These are phyloP conservation scores for Ascocoryne sarcoides DNA, from an alignment of 2,329 filamentous ascomycete genomes.

Conservation along the genomic window DNA sequence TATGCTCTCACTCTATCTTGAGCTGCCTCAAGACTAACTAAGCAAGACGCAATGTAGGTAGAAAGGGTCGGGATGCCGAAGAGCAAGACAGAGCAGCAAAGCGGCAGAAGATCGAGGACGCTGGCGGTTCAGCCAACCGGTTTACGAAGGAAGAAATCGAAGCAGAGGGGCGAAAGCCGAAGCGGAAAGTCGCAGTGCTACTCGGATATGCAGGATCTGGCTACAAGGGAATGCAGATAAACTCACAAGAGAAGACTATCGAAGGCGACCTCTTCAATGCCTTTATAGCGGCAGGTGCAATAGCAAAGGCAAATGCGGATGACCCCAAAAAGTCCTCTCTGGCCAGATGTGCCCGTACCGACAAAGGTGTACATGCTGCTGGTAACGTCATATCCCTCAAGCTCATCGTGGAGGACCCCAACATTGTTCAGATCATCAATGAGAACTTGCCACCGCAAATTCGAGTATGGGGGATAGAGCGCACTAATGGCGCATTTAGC, in stretches of 20 bases:
- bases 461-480: constrained; percentile 85
- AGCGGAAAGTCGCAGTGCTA: constrained; percentile 92
- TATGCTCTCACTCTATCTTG: constrained; percentile 10
- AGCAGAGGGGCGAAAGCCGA: constrained; percentile 76
- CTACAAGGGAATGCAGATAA: constrained; percentile 96
- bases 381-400: constrained; percentile 94
- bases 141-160: constrained; percentile 77
- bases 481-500: constrained; percentile 85
- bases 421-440: constrained; percentile 89
- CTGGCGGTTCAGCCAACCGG: constrained; percentile 29
- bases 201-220: constrained; percentile 94
- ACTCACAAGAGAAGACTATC: constrained; percentile 76
- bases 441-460: constrained; percentile 77
- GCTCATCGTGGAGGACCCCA: constrained; percentile 84
- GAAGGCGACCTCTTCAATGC: constrained; percentile 92
- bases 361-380: constrained; percentile 95
- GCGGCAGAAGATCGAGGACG: constrained; percentile 39
- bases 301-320: constrained; percentile 92
- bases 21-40: constrained; percentile 36
- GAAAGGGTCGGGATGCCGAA: constrained; percentile 41
- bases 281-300: constrained; percentile 83
- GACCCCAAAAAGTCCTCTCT: constrained; percentile 95
- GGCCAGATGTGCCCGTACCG: constrained; percentile 87
- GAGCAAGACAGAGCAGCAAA: constrained; percentile 39
- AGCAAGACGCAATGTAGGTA: constrained; percentile 43